Conservation (phyloP, 495 filamentous ascomycete species). For the Glutinoglossum americanum region DNA sequence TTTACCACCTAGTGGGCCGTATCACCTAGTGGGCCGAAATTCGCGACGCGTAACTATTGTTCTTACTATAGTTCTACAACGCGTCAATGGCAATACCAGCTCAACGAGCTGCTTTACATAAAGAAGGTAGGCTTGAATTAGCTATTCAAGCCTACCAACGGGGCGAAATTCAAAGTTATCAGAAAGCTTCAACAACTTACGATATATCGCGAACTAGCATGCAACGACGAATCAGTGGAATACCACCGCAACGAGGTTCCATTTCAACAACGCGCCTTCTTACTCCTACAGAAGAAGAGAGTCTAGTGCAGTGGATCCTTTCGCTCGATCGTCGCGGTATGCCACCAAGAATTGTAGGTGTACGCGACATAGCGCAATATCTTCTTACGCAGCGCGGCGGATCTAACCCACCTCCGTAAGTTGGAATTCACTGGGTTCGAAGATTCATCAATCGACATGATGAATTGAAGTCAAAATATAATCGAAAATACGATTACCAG, state of each 20-base stretch:
- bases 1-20: background rate
- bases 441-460: slow-evolving; percentile 2
- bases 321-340: slow-evolving; percentile 3
- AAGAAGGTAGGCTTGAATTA: slow-evolving; percentile 6
- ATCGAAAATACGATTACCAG: slow-evolving; percentile 5
- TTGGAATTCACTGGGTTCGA: background rate
- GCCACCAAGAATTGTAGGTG: background rate
- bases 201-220: background rate
- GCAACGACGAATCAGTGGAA: background rate
- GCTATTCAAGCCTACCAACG: slow-evolving; percentile 3
- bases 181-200: background rate
- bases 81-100: background rate
- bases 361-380: background rate
- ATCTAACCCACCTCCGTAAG: background rate
- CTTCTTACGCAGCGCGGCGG: background rate
- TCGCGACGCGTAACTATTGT: background rate
- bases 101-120: background rate
- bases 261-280: background rate
- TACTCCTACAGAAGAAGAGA: slow-evolving; percentile 4
- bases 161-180: background rate
- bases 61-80: background rate
- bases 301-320: slow-evolving; percentile 4
- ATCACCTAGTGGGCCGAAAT: background rate
- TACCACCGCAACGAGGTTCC: background rate
- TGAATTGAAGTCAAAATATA: slow-evolving; percentile 4